Evolutionary conservation across 495 filamentous ascomycete genomes (phyloP).

Genomic region (Immersiella caudata): DNA sequence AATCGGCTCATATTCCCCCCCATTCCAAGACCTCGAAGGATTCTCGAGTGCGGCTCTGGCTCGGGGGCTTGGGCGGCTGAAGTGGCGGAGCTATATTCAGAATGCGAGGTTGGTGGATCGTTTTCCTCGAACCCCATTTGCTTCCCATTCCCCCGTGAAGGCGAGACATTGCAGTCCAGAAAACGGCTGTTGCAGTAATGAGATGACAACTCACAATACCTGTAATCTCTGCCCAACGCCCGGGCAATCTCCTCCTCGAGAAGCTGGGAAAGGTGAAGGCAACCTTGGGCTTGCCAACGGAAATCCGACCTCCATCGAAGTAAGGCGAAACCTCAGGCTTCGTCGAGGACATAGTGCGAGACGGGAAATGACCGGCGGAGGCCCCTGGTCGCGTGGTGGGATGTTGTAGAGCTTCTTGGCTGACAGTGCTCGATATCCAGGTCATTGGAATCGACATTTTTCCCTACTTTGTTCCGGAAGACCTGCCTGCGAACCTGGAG

Average conservation of each 20-base stretch:
- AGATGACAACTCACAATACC: background rate
- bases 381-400: background rate
- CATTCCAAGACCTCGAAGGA: slow-evolving; percentile 60
- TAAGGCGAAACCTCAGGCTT: no score
- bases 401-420: background rate
- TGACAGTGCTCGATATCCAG: slow-evolving; percentile 44
- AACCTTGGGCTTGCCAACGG: no score
- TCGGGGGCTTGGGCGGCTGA: slow-evolving; percentile 57
- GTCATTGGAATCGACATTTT: slow-evolving; percentile 81
- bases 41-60: slow-evolving; percentile 80
- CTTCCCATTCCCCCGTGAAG: background rate
- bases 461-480: slow-evolving; percentile 71
- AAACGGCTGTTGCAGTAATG: background rate
- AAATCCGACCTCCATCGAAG: no score
- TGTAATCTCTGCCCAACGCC: background rate
- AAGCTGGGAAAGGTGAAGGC: background rate
- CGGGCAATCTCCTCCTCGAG: background rate
- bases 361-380: background rate
- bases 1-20: slow-evolving; percentile 79
- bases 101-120: slow-evolving; percentile 67
- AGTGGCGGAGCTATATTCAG: slow-evolving; percentile 62
- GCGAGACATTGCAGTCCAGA: background rate
- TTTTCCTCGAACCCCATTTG: background rate
- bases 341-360: background rate
- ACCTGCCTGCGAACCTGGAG: slow-evolving; percentile 69